Base-by-base conservation (phyloP, 345 rosid species). In the Erysimum cheiranthoides region DNA sequence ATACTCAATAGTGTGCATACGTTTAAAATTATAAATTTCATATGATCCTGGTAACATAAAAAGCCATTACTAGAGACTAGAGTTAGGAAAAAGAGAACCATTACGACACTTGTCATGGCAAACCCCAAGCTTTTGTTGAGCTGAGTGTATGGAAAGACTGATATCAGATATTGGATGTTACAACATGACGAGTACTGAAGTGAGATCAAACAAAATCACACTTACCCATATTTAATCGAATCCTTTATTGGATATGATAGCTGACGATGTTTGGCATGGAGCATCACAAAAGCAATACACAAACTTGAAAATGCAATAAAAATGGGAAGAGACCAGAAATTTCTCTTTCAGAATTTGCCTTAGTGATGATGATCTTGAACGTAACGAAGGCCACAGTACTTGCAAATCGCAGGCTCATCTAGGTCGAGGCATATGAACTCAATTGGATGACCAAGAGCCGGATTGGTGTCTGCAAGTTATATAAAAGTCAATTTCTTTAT, bases 371-470 rank as follows among this genome's bases (percentile, higher is more conserved):
- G 96, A 77, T 86, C 97, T 81, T 92, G 97, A 68, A 90, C 84
- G 30, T 88, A 95, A 42, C 96, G 96, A 61, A 95, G 86, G 65
- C 99, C 97, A 38, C 99, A 95, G 68, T 95, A 95, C 86, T 95
- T 95, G 97, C 99, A 95, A 8, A 92, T 70, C 4, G 99, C 97
- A 11, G 97, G 97, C 77, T 88, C 93, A 61, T 85, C 76, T 72
- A 85, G 70, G 84, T 92, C 99, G 1, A 95, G 92, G 85, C 97
- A 95, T 79, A 95, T 95, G 84, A 87, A 92, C 85, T 95, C 99
- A 60, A 95, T 89, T 27, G 99, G 99, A 79, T 95, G 99, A 64
- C 97, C 99, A 12, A 95, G 89, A 10, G 99, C 93, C 10, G 94
- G 94, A 79, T 90, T 25, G 66, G 62, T 86, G 73, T 90, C 99